These are phyloP conservation scores for Nitzschia putrida DNA, from an alignment of 108 stramenopile genomes.

Conservation along the genomic window DNA sequence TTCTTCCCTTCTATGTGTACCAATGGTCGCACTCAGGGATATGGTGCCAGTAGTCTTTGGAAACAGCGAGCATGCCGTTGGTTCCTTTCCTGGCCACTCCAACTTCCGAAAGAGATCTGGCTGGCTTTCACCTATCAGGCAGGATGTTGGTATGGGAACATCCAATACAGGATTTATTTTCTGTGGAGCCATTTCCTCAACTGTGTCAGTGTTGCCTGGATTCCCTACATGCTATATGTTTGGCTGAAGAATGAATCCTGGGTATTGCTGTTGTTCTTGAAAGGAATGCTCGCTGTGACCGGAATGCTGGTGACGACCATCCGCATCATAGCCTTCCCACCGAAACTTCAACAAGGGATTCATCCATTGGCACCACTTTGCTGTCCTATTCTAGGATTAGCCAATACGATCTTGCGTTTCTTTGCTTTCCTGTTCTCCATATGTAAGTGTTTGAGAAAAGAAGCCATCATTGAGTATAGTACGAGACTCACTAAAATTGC, in stretches of 20 bases:
- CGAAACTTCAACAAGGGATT: constrained; percentile 8
- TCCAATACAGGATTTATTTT: constrained; percentile 16
- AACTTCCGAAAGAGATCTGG: constrained; percentile 10
- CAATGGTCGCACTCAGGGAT: constrained; percentile 14
- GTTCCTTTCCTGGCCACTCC: constrained; percentile 22
- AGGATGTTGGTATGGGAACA: constrained; percentile 15
- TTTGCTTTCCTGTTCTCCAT: constrained; percentile 17
- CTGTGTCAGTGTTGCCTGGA: constrained; percentile 18
- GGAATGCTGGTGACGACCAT: constrained; percentile 1
- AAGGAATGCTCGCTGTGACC: constrained; percentile 8
- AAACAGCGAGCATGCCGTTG: constrained; percentile 20
- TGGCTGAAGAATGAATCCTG: constrained; percentile 18
- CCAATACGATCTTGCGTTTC: constrained; percentile 16
- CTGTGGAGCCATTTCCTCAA: constrained; percentile 21
- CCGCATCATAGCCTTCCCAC: constrained; percentile 3
- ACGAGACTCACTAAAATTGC: too few relatives aligned
- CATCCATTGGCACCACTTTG: constrained; percentile 12
- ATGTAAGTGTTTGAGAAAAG: constrained; percentile 6
- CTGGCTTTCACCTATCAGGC: constrained; percentile 10
- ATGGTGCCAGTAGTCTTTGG: constrained; percentile 23
- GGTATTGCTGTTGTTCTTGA: constrained; percentile 11
- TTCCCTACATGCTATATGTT: constrained; percentile 18
- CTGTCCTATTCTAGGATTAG: constrained; percentile 10
- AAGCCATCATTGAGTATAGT: too few relatives aligned
- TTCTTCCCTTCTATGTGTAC: constrained; percentile 18